Base-by-base conservation (phyloP, 371 early-diverging fungal species). In the Paraphysoderma sedebokerense region DNA sequence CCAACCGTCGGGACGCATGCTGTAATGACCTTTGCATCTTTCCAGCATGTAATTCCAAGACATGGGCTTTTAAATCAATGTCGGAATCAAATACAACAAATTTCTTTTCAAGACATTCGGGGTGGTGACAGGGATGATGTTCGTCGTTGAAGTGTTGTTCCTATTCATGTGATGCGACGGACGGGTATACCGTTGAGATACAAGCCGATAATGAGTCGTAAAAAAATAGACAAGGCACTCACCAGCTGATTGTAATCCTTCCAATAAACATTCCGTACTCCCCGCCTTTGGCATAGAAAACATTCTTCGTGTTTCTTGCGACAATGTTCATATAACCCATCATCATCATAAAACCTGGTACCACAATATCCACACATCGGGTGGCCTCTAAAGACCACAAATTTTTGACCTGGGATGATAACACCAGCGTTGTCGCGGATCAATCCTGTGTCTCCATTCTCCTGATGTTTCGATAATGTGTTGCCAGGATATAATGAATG, bases 81-180 rank as follows among this genome's bases (percentile, higher is more conserved):
- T 88, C 80, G 6, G 83, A 69, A 15, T 69, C 79, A 69, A 96
- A 96, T 0, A 93, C 96, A n/a, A 93, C 77, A 74, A 96, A 95
- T 66, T 92, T 93, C 52, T 79, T 74, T 46, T 90, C 93, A 40
- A 91, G 56, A 57, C 96, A 96, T 41, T 74, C 68, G 4, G 77
- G 74, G 28, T 91, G 70, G 36, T 59, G 54, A 59, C 96, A 96
- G 22, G 81, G 61, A 51, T 61, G 81, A 57, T 96, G 96, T n/a
- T 84, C 85, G 22, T 61, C 52, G 38, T 67, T 61, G 54, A 91
- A 90, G 65, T 96, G 96, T 3, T 72, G 55, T 53, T 85, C 83
- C 85, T 83, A 46, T 15, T 44, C 28, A 29, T 46, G 26, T 5
- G 34, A 13, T 3, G 33, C 45, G 38, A 24, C 17, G 48, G 41